Percentiles rank a stretch among this genome's conserved stretches.
Conservation (phyloP, 2,329 filamentous ascomycete species). For the Hyphodiscus sp. region DNA sequence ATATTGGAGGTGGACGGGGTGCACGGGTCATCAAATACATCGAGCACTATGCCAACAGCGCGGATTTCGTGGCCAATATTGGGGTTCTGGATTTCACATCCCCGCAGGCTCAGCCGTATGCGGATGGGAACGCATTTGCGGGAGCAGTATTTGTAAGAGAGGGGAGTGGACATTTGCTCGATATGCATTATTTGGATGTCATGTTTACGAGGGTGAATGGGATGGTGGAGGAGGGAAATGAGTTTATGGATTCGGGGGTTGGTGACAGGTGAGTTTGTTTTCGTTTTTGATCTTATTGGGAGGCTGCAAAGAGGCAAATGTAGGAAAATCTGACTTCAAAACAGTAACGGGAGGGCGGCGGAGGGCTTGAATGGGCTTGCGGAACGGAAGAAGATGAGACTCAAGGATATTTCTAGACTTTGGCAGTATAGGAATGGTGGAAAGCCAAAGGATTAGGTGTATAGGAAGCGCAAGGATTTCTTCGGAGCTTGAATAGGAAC, state of each 20-base stretch:
- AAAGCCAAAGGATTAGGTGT: background rate
- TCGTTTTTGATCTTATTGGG: background rate
- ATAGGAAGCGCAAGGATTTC: too few relatives aligned
- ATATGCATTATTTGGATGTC: constrained; percentile 22
- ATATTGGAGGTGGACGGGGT: background rate
- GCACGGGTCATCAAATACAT: constrained; percentile 49
- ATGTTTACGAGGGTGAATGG: constrained; percentile 16
- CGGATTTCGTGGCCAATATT: constrained; percentile 68
- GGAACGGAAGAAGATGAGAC: background rate
- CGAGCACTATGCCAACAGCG: constrained; percentile 70
- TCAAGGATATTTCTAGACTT: constrained; percentile 10
- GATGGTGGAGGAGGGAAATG: constrained; percentile 20
- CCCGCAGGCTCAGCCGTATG: background rate
- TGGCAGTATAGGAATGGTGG: constrained; percentile 12
- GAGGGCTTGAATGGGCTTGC: background rate
- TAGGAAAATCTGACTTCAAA: background rate
- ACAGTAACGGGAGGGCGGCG: background rate
- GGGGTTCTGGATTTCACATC: constrained; percentile 52
- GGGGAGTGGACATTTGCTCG: constrained; percentile 19
- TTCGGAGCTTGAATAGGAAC: too few relatives aligned
- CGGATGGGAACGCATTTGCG: constrained; percentile 3
- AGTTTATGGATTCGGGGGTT: constrained; percentile 31
- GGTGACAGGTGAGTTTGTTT: background rate
- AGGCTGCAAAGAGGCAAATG: background rate
- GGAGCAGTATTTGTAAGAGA: constrained; percentile 9